Conservation (phyloP, 169 alveolate genomes). For the Neospora caninum region DNA sequence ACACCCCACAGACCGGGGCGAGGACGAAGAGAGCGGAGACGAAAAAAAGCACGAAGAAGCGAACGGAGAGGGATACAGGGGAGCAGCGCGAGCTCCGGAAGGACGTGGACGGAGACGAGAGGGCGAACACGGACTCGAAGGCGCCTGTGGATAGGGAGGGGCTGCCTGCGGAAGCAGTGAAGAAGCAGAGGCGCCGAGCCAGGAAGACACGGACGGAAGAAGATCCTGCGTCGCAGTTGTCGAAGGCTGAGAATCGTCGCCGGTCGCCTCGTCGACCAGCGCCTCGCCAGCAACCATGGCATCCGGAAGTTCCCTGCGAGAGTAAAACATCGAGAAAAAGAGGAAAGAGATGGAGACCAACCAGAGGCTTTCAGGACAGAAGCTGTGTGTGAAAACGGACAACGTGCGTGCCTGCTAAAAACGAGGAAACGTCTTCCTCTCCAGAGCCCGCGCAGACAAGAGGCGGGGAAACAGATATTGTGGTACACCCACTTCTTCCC, state of each 20-base stretch:
- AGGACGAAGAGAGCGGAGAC: neutral
- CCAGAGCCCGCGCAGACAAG: too few species aligned
- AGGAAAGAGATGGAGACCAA: too few species aligned
- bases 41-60: neutral
- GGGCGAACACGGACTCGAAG: neutral
- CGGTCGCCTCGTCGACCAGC: neutral
- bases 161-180: neutral
- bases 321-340: too few species aligned
- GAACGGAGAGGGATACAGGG: neutral
- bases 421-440: too few species aligned
- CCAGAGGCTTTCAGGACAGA: too few species aligned
- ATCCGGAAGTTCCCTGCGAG: neutral
- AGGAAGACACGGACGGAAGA: neutral
- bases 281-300: neutral
- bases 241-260: neutral
- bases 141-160: neutral
- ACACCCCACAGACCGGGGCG: too few species aligned
- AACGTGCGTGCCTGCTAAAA: too few species aligned
- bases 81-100: neutral
- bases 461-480: too few species aligned
- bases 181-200: neutral
- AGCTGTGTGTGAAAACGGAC: too few species aligned
- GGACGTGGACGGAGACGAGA: neutral
- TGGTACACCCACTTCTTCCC: too few species aligned
- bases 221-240: neutral